Base-by-base conservation (phyloP, 2,329 filamentous ascomycete species). In the Sphaerulina musiva region DNA sequence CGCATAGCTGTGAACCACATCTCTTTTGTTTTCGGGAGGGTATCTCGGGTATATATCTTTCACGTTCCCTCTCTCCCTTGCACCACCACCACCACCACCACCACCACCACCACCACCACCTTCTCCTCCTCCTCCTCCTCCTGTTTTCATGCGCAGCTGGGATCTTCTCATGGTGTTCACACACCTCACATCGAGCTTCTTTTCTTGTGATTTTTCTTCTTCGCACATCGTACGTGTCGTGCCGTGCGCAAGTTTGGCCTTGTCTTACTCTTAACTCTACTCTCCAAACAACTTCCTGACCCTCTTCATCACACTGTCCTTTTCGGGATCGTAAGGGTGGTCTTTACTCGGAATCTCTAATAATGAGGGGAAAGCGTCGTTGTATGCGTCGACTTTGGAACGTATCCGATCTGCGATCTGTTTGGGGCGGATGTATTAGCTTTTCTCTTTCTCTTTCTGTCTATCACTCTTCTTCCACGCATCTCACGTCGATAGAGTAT, bases 311-410 rank as follows among this genome's bases (percentile, higher is more conserved):
- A 98, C 92, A 69, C 92, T 97, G 72, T 98, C 93, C 78, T 98
- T 98, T 75, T 98, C 93, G 0, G 93, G 93, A 66, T 98, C 92
- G 69, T 98, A 98, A 2, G 93, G 93, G 71, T 98, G 93, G 72
- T 98, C 93, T 79, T 98, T 98, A 75, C 89, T 95, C 23, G 93
- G 93, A 57, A 98, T 97, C 73, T 98, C 93, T 54, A 98, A 83
- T 51, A 98, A 81, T 20, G 90, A 86, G n/a, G 93, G 93, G 74
- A 98, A 98, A 4, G 93, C 91, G 47, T 92, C 89, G 17, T 89
- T 92, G 74, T 95, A 96, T 38, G 83, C 84, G 72, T 98, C 93
- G 63, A 98, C 86, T 58, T 85, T 84, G 70, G 92, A 82, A 71
- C 93, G 83, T 80, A 98, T 98, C 70, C 83, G 84, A 70, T 98